A percentile compares a stretch with the other conserved stretches of the same genome.
phyloP scores from a whole-genome alignment of 805 yeast genomes.

The Saccharomycopsis schoenii region DNA sequence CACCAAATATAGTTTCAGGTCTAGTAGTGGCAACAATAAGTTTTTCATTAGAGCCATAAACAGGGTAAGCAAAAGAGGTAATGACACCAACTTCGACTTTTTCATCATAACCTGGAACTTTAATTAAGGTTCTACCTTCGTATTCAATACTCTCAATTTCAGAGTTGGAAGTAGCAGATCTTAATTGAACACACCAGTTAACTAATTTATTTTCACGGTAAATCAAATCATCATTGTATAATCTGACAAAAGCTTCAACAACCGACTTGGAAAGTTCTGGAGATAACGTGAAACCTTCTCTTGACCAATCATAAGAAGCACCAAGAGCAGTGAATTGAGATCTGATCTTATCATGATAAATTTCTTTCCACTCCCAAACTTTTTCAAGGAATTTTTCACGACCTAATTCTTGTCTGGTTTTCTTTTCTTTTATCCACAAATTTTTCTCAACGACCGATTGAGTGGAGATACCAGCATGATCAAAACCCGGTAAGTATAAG shows the following conservation, averaged over 20 bases:
- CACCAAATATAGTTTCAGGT: slow-evolving; percentile 98
- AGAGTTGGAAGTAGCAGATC: slow-evolving; percentile 91
- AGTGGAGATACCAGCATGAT: slow-evolving; percentile 98
- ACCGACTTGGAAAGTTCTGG: slow-evolving; percentile 74
- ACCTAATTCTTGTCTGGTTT: slow-evolving; percentile 91
- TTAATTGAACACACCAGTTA: slow-evolving; percentile 92
- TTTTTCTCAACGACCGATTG: slow-evolving; percentile 97
- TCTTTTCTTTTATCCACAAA: slow-evolving; percentile 76
- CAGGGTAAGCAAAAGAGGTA: slow-evolving; percentile 90
- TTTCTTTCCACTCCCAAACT: slow-evolving; percentile 98
- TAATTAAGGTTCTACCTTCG: slow-evolving; percentile 67
- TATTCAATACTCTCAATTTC: slow-evolving; percentile 92
- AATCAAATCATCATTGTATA: slow-evolving; percentile 91
- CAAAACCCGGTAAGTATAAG: slow-evolving; percentile 90
- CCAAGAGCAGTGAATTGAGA: slow-evolving; percentile 79
- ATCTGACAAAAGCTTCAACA: slow-evolving; percentile 77
- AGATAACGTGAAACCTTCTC: slow-evolving; percentile 89
- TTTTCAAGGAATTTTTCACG: slow-evolving; percentile 80
- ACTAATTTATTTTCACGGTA: slow-evolving; percentile 90
- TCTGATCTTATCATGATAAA: slow-evolving; percentile 79
- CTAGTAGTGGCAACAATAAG: slow-evolving; percentile 94
- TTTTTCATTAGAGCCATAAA: slow-evolving; percentile 69
- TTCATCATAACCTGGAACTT: slow-evolving; percentile 85
- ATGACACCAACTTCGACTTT: slow-evolving; percentile 93
- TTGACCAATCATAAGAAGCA: slow-evolving; percentile 93